Evolutionary conservation across 1,284 basidiomycete genomes (phyloP), one percentile per base, ranked within the genome.

Genomic region (Malassezia sp.): DNA sequence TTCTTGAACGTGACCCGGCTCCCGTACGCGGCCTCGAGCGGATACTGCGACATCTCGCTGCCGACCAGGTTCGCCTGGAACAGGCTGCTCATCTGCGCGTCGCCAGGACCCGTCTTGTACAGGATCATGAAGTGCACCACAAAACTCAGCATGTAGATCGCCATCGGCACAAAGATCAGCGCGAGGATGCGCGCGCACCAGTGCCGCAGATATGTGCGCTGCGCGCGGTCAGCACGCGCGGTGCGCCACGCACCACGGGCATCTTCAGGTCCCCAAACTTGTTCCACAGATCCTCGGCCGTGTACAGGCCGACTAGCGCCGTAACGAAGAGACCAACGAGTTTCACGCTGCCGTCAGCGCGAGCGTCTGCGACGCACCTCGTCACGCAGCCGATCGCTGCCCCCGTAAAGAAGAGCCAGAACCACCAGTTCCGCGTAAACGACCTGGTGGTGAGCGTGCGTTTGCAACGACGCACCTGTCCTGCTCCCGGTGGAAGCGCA

Each of bases 31-130:
- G 93, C 74, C 61, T 96, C 90, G 27, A 60, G 58, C 15, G 62
- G 61, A 3, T 56, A 53, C 53, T 78, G 75, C 12, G 81, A 75
- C 73, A 96, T 96, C 65, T 93, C 86, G 67, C 96, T 97, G 27
- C 91, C 93, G 21, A 79, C 76, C 4, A 97, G 77, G 62, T 95
- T 87, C n/a, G 90, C 88, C 72, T 99, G 91, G 79, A 97, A 97
- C 21, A 97, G 76, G 4, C 87, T 91, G 71, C 84, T 88, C 91
- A 97, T 97, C 71, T 97, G 91, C 1, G 90, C 84, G 68, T 97
- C 91, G 17, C 91, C 91, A 7, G 91, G 85, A 32, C 91, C 91
- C 4, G 86, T 85, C 52, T 87, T 85, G 72, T 86, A 93, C 40
- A 99, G 76, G 57, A 99, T 79, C 69, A 90, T 69, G 74, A 97